Base-by-base conservation (phyloP, 805 yeast genomes). In the Nakazawaea wyomingensis region DNA sequence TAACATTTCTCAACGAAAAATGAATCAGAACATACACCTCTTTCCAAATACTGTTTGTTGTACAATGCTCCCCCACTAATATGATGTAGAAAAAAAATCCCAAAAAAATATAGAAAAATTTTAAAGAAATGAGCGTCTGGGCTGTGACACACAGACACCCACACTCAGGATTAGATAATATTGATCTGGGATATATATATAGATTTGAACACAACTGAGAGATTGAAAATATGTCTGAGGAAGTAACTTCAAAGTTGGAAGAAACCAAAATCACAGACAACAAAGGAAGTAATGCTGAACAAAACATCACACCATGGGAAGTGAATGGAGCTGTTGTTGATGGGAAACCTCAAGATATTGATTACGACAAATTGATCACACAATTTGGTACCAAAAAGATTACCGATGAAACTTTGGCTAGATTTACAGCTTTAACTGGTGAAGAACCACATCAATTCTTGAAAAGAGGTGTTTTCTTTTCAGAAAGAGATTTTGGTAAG, bases 281-380 rank as follows among this genome's bases (percentile, higher is more conserved):
- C 9, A 18, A 28, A 18, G n/a, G n/a, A n/a, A 37, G 17, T 1
- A 16, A 42, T 18, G 37, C 17, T 29, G 80, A 72, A 45, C 90
- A 82, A 59, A 71, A 68, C 28, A 72, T 85, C 47, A 93, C 99
- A 1, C 99, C 99, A 38, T 93, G 99, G 99, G 99, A 93, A 61
- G 99, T 93, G 24, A 96, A 86, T 64, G 99, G 98, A 46, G 98
- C 97, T 2, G 95, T 91, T 37, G 96, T 88, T 45, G 95, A 90
- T 55, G 99, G 99, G 43, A 71, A 82, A 54, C 78, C 85, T n/a
- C 90, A 85, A 61, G 89, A 80, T 21, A 90, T 93, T 53, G 96
- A 93, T 67, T 93, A 93, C 60, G 91, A 87, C 46, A 88, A 88
- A 65, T 72, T 93, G 52, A 85, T 88, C 54, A 70, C 71, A 50